phyloP scores from a whole-genome alignment of 805 yeast genomes.

The Candida schatavii region DNA sequence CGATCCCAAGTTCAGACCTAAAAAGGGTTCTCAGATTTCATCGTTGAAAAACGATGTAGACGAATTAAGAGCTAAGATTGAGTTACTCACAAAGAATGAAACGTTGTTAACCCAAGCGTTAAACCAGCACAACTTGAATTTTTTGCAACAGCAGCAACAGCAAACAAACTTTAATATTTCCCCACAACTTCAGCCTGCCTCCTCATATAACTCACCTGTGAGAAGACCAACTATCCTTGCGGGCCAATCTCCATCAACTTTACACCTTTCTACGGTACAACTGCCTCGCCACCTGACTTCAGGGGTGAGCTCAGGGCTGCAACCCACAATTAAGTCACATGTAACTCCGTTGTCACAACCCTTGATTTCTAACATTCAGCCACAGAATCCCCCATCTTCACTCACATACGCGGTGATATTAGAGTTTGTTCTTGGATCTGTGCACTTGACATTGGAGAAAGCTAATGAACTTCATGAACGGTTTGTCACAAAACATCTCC shows the following conservation, averaged over 20 bases:
- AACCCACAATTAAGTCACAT: neutral
- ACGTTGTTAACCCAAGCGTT: conserved; percentile 63
- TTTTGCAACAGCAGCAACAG: conserved; percentile 19
- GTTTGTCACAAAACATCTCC: conserved; percentile 65
- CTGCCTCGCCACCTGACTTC: conserved; percentile 10
- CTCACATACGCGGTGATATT: conserved; percentile 30
- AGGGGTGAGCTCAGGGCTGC: neutral
- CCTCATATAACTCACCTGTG: conserved; percentile 5
- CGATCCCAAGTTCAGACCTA: conserved; percentile 88
- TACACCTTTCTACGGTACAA: conserved; percentile 7
- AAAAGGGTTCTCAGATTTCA: conserved; percentile 88
- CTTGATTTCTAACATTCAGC: neutral
- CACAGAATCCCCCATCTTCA: conserved; percentile 1
- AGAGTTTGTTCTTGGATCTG: conserved; percentile 77
- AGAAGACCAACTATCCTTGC: conserved; percentile 6
- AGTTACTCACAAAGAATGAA: conserved; percentile 61
- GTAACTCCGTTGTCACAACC: neutral
- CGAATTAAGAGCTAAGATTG: conserved; percentile 70
- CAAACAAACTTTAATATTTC: conserved; percentile 5
- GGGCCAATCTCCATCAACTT: conserved; percentile 6
- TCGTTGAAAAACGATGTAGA: conserved; percentile 81
- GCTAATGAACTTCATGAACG: conserved; percentile 72
- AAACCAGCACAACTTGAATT: conserved; percentile 39
- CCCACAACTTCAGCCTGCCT: conserved; percentile 6
- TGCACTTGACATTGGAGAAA: conserved; percentile 58